A percentile compares a stretch with the other conserved stretches of the same genome.
These are phyloP conservation scores for Colletotrichum limetticola DNA, from an alignment of 2,329 filamentous ascomycete species.

Conservation along the genomic window DNA sequence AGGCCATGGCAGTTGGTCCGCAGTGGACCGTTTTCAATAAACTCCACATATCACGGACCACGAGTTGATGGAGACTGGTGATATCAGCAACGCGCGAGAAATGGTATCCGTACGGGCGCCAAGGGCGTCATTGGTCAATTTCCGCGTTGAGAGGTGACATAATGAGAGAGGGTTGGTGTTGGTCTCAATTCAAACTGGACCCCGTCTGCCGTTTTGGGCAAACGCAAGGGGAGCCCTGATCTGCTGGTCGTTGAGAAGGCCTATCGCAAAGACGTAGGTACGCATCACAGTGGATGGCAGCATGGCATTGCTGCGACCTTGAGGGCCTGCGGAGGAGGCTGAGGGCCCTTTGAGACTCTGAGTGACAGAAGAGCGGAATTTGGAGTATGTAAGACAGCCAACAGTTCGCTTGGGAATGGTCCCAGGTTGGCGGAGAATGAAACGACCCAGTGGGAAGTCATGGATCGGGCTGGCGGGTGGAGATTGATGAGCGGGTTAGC, in stretches of 20 bases:
- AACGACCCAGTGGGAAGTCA: slow-evolving; percentile 19
- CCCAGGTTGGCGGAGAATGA: slow-evolving; percentile 23
- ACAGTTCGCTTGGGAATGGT: not conserved
- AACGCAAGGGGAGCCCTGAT: not conserved
- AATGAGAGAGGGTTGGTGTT: slow-evolving; percentile 9
- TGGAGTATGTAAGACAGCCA: not conserved
- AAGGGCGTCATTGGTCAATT: slow-evolving; percentile 27
- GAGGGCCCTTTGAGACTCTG: slow-evolving; percentile 9
- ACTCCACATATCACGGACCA: slow-evolving; percentile 26
- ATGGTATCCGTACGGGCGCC: not conserved
- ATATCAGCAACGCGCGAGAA: slow-evolving; percentile 10
- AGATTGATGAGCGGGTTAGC: slow-evolving; percentile 7
- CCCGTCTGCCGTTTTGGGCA: not conserved
- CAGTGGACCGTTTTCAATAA: slow-evolving; percentile 13
- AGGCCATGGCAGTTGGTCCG: not conserved
- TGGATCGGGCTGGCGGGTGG: slow-evolving; percentile 19
- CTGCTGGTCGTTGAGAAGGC: not conserved
- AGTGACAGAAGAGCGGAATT: slow-evolving; percentile 15
- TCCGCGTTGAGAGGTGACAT: slow-evolving; percentile 11
- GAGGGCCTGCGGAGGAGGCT: slow-evolving; percentile 22
- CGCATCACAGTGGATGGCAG: slow-evolving; percentile 1
- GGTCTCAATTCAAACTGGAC: slow-evolving; percentile 11
- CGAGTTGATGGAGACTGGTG: not conserved
- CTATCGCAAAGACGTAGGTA: not conserved
- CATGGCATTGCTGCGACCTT: slow-evolving; percentile 16